Evolutionary conservation across 2,329 filamentous ascomycete species (phyloP).

Genomic region (Lecanicillium sp.): DNA sequence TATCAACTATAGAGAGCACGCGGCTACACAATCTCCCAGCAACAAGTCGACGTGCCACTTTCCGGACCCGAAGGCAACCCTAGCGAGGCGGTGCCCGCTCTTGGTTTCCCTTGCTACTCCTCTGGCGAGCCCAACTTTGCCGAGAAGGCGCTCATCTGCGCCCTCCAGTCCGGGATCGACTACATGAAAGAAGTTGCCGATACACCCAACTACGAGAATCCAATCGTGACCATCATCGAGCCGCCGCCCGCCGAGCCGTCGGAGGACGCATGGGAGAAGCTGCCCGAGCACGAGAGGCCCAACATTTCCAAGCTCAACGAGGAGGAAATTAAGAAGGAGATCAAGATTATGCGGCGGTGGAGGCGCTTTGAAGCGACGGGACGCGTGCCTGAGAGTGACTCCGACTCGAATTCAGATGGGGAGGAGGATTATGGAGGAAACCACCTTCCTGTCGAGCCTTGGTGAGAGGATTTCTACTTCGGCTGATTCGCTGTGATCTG

Average conservation of each 20-base stretch:
- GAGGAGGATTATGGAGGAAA: background rate
- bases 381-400: slow-evolving; percentile 17
- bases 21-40: slow-evolving; percentile 51
- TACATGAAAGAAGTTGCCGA: slow-evolving; percentile 56
- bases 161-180: slow-evolving; percentile 47
- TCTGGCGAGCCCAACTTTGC: slow-evolving; percentile 52
- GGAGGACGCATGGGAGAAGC: slow-evolving; percentile 25
- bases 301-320: slow-evolving; percentile 18
- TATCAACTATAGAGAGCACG: slow-evolving; percentile 45
- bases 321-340: slow-evolving; percentile 19
- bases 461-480: background rate
- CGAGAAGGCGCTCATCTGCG: slow-evolving; percentile 57
- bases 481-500: too few species aligned
- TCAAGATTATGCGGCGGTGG: slow-evolving; percentile 23
- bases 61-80: slow-evolving; percentile 45
- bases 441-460: background rate
- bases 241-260: slow-evolving; percentile 17
- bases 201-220: slow-evolving; percentile 33
- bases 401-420: slow-evolving; percentile 20
- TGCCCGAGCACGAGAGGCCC: slow-evolving; percentile 27
- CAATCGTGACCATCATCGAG: slow-evolving; percentile 27
- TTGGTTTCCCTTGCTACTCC: slow-evolving; percentile 65
- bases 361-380: slow-evolving; percentile 25
- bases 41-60: slow-evolving; percentile 47
- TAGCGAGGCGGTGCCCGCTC: slow-evolving; percentile 33